A percentile compares a stretch with the other conserved stretches of the same genome.
Evolutionary conservation across 2,329 filamentous ascomycete species (phyloP).

Genomic region (Cercospora sesami): DNA sequence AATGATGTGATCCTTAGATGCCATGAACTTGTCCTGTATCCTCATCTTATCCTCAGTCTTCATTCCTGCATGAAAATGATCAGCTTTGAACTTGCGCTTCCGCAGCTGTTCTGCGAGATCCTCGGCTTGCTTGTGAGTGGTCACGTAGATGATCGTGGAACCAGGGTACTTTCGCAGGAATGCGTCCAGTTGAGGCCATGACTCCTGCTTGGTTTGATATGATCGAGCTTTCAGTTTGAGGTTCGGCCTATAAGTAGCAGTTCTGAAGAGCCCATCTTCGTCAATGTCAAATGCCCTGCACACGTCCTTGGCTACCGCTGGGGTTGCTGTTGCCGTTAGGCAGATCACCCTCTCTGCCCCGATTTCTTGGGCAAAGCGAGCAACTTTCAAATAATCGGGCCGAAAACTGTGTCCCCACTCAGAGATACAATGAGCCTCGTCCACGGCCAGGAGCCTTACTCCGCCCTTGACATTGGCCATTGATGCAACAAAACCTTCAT

Average conservation of each 20-base stretch:
- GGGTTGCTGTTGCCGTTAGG: constrained; percentile 61
- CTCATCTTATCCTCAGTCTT: constrained; percentile 64
- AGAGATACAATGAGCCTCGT: constrained; percentile 62
- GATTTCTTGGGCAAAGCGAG: constrained; percentile 58
- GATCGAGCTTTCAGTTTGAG: constrained; percentile 56
- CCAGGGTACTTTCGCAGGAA: constrained; percentile 57
- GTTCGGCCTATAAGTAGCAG: constrained; percentile 60
- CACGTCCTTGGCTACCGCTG: constrained; percentile 57
- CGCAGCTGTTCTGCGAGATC: constrained; percentile 69
- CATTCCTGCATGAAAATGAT: constrained; percentile 85
- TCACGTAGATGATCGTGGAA: constrained; percentile 62
- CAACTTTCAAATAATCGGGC: constrained; percentile 56
- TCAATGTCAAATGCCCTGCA: constrained; percentile 55
- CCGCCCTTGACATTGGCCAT: constrained; percentile 58
- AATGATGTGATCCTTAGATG: constrained; percentile 76
- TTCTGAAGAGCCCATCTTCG: constrained; percentile 56
- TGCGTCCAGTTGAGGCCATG: constrained; percentile 47
- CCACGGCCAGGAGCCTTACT: constrained; percentile 58
- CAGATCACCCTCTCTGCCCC: constrained; percentile 61
- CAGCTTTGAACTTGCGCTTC: constrained; percentile 66
- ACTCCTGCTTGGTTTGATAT: constrained; percentile 46
- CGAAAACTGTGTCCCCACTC: constrained; percentile 39
- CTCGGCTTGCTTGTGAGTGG: constrained; percentile 63
- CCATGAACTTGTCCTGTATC: constrained; percentile 81
- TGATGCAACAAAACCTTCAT: constrained; percentile 59